Evolutionary conservation across 106 monocot genomes (phyloP).

Genomic region (Allium cepa): DNA sequence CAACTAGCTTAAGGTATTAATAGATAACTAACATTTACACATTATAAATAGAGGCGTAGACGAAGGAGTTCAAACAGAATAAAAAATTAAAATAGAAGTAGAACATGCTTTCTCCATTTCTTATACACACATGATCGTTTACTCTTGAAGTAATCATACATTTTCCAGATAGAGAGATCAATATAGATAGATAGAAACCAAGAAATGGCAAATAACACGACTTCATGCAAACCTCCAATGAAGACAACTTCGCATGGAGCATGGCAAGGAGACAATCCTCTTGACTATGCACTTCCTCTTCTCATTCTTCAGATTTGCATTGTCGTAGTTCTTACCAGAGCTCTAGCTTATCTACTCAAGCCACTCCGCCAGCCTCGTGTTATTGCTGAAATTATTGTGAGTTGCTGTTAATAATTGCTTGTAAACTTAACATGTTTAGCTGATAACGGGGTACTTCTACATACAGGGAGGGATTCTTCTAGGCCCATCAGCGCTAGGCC

Average conservation of each 20-base stretch:
- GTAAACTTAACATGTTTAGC: not conserved
- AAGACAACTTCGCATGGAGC: conserved; percentile 18
- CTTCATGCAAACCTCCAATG: conserved; percentile 6
- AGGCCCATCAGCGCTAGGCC: conserved; percentile 37
- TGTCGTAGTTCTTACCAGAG: conserved; percentile 17
- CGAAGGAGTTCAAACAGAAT: too few species aligned
- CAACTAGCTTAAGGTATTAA: too few species aligned
- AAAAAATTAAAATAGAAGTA: too few species aligned
- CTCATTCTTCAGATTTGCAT: conserved; percentile 19
- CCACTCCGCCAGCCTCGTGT: conserved; percentile 26
- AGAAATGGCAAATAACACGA: not conserved
- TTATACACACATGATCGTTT: too few species aligned
- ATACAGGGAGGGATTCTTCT: conserved; percentile 37
- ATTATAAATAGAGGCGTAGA: too few species aligned
- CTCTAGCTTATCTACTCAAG: conserved; percentile 14
- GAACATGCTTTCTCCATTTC: too few species aligned
- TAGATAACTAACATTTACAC: too few species aligned
- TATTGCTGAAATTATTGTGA: conserved; percentile 23
- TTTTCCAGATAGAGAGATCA: too few species aligned
- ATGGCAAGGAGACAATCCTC: conserved; percentile 21
- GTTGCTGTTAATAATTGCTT: not conserved
- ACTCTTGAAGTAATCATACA: too few species aligned
- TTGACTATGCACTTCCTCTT: conserved; percentile 13
- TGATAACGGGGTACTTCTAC: not conserved
- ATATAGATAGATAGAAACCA: too few species aligned